Percentiles rank a stretch among this genome's conserved stretches.
Conservation (phyloP, 208 protist species). For the Wallacemonas collosoma region DNA sequence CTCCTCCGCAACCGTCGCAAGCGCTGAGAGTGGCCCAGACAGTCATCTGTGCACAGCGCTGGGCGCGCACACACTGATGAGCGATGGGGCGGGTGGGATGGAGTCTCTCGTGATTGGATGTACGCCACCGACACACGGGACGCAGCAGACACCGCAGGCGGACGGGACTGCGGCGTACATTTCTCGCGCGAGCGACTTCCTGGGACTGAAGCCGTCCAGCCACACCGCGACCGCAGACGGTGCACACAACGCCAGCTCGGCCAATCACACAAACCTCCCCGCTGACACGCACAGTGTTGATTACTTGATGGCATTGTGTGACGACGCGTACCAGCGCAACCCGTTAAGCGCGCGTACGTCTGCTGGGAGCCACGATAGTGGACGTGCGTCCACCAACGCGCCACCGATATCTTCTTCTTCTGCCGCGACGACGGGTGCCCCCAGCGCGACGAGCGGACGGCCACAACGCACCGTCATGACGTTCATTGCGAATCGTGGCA, state of each 20-base stretch:
- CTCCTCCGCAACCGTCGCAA: no score
- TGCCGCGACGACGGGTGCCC: no score
- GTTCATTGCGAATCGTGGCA: background rate
- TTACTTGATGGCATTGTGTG: conserved; percentile 67
- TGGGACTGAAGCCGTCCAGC: background rate
- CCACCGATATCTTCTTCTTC: background rate
- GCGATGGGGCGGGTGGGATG: conserved; percentile 10
- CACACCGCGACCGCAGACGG: no score
- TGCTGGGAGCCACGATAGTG: background rate
- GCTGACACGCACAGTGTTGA: conserved; percentile 46
- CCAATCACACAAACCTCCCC: no score
- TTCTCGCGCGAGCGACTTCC: conserved; percentile 16
- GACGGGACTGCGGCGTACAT: conserved; percentile 1
- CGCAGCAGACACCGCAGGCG: conserved; percentile 1
- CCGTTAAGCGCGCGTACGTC: conserved; percentile 32
- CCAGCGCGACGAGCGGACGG: background rate
- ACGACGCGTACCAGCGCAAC: conserved; percentile 54
- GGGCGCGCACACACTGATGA: background rate
- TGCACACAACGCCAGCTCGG: no score
- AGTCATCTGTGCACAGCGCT: background rate
- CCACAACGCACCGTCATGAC: conserved; percentile 4
- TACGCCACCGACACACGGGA: background rate
- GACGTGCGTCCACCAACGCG: background rate
- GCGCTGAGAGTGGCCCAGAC: no score
- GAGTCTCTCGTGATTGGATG: conserved; percentile 16